Evolutionary conservation across 495 filamentous ascomycete genomes (phyloP).

Genomic region (Amorphotheca resinae): DNA sequence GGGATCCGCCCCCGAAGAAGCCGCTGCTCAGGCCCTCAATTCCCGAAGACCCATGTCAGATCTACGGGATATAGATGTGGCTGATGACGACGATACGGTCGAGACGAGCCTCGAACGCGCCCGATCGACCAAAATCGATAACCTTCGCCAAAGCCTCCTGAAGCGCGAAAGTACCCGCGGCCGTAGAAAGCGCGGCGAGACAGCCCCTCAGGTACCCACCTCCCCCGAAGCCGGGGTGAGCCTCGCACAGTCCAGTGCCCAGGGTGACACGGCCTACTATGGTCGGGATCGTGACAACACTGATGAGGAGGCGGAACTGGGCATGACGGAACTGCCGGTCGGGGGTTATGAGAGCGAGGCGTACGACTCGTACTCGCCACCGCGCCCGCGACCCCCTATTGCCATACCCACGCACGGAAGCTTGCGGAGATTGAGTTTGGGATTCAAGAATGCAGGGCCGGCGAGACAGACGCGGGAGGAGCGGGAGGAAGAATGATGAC

Average conservation of each 20-base stretch:
- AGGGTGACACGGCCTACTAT: background rate
- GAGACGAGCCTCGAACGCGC: conserved; percentile 11
- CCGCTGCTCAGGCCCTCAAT: conserved; percentile 11
- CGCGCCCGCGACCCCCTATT: background rate
- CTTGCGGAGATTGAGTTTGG: conserved; percentile 4
- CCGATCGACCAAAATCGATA: conserved; percentile 24
- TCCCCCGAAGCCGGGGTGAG: background rate
- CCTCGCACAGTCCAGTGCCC: conserved; percentile 9
- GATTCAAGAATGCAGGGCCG: no score
- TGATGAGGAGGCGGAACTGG: conserved; percentile 18
- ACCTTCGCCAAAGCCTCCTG: conserved; percentile 24
- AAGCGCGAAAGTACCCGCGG: conserved; percentile 28
- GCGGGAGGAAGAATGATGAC: no score
- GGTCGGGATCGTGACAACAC: background rate
- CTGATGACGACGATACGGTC: conserved; percentile 6
- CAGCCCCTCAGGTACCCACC: conserved; percentile 1
- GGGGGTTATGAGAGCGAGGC: background rate
- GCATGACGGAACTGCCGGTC: background rate
- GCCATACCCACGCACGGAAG: background rate
- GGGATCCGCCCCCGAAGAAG: conserved; percentile 4
- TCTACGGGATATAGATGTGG: background rate
- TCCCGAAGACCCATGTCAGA: conserved; percentile 9
- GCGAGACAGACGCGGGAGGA: no score
- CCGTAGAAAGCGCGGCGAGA: conserved; percentile 21
- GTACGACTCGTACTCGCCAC: background rate